Evolutionary conservation across 2,329 filamentous ascomycete genomes (phyloP).

Genomic region (Botryosphaeria agaves): DNA sequence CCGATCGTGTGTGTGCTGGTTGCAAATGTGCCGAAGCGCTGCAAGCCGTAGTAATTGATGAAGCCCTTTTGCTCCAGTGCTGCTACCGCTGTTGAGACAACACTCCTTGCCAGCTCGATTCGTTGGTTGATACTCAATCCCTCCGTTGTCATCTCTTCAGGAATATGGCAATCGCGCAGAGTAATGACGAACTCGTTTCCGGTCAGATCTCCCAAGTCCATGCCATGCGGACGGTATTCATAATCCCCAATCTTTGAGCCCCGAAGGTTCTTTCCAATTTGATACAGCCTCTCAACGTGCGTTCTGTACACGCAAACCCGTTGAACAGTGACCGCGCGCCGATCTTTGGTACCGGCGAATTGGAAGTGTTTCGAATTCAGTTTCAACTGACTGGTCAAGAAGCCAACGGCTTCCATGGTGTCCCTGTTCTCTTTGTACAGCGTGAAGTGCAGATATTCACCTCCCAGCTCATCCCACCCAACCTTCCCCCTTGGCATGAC

Average conservation of each 20-base stretch:
- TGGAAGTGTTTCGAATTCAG: slow-evolving; percentile 50
- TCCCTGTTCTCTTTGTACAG: slow-evolving; percentile 96
- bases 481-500: slow-evolving; percentile 23
- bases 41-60: slow-evolving; percentile 96
- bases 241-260: slow-evolving; percentile 61
- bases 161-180: slow-evolving; percentile 65
- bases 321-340: slow-evolving; percentile 72
- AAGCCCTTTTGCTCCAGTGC: slow-evolving; percentile 62
- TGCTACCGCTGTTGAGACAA: slow-evolving; percentile 42
- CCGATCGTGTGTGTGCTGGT: slow-evolving; percentile 77
- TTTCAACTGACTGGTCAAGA: slow-evolving; percentile 56
- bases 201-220: slow-evolving; percentile 66
- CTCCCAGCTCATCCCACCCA: slow-evolving; percentile 49
- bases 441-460: slow-evolving; percentile 76
- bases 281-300: slow-evolving; percentile 44
- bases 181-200: slow-evolving; percentile 93
- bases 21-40: slow-evolving; percentile 80
- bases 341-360: slow-evolving; percentile 84
- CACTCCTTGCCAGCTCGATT: slow-evolving; percentile 27
- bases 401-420: slow-evolving; percentile 77
- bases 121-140: slow-evolving; percentile 12
- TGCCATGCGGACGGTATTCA: slow-evolving; percentile 49
- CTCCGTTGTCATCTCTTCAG: slow-evolving; percentile 18
- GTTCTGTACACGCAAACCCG: slow-evolving; percentile 51
- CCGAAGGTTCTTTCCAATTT: slow-evolving; percentile 42